These are phyloP conservation scores for Wickerhamiella spandovensis DNA, from an alignment of 805 yeast genomes.

Conservation along the genomic window DNA sequence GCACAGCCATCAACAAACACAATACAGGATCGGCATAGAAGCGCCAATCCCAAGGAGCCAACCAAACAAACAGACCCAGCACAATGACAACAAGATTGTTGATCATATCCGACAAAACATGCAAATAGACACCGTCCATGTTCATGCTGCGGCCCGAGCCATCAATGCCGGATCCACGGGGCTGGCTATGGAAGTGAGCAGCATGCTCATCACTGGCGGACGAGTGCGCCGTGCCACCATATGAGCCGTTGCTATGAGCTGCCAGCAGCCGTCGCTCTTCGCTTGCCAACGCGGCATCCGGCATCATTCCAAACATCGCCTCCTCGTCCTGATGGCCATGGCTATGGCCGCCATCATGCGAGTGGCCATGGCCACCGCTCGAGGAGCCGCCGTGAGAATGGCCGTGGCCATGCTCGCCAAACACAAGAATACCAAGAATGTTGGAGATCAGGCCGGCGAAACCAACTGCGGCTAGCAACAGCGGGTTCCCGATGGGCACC, in stretches of 20 bases:
- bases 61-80: constrained; percentile 88
- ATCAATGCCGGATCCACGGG: constrained; percentile 13
- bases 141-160: constrained; percentile 54
- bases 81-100: constrained; percentile 89
- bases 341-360: constrained; percentile 24
- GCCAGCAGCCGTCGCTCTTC: constrained; percentile 16
- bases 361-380: constrained; percentile 21
- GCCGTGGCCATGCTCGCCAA: constrained; percentile 68
- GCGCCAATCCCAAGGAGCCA: constrained; percentile 79
- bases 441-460: constrained; percentile 71
- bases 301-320: not conserved
- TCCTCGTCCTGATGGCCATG: constrained; percentile 16
- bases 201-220: constrained; percentile 2
- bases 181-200: constrained; percentile 21
- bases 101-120: constrained; percentile 89
- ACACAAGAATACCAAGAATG: constrained; percentile 66
- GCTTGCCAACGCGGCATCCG: constrained; percentile 13
- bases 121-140: constrained; percentile 94
- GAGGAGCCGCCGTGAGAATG: constrained; percentile 34
- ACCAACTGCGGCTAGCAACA: constrained; percentile 71
- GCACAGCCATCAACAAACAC: constrained; percentile 71
- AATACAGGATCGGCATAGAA: constrained; percentile 76
- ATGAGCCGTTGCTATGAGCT: not conserved
- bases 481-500: constrained; percentile 67
- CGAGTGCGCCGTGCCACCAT: constrained; percentile 1